These are phyloP conservation scores for Solanum aculeatissimum DNA, from an alignment of 305 asterid species.

Conservation along the genomic window DNA sequence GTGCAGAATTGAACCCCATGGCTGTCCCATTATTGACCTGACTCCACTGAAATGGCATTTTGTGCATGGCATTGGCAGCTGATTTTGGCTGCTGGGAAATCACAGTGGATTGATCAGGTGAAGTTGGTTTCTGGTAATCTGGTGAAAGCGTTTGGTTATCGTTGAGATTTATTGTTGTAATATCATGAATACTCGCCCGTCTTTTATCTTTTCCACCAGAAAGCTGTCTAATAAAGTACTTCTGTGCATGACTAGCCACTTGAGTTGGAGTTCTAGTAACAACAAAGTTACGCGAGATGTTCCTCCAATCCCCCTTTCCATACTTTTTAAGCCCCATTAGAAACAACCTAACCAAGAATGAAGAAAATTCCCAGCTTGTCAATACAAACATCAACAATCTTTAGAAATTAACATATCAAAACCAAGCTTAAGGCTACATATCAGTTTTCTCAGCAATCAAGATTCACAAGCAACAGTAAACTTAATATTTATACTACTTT, in stretches of 20 bases:
- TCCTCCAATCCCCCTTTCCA: slow-evolving; percentile 96
- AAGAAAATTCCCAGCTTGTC: neutral
- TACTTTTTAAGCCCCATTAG: slow-evolving; percentile 85
- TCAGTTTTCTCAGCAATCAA: neutral
- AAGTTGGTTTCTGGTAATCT: slow-evolving; percentile 27
- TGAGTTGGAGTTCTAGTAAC: slow-evolving; percentile 83
- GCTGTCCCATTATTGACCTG: slow-evolving; percentile 16
- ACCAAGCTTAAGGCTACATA: neutral
- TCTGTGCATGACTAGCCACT: slow-evolving; percentile 96
- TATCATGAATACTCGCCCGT: slow-evolving; percentile 95
- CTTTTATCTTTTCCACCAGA: slow-evolving; percentile 90
- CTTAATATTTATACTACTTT: neutral
- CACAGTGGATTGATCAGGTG: slow-evolving; percentile 30
- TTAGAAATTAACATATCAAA: neutral
- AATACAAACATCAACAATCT: neutral
- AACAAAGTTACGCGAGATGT: slow-evolving; percentile 73
- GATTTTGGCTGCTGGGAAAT: slow-evolving; percentile 19
- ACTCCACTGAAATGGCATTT: slow-evolving; percentile 49
- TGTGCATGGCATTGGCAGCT: slow-evolving; percentile 13
- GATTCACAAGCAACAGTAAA: neutral
- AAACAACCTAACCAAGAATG: slow-evolving; percentile 42
- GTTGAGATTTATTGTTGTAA: slow-evolving; percentile 61
- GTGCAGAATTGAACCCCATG: slow-evolving; percentile 36
- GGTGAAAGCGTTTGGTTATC: slow-evolving; percentile 45
- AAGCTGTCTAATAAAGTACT: slow-evolving; percentile 80